A percentile compares a stretch with the other conserved stretches of the same genome.
phyloP scores from a whole-genome alignment of 345 rosid genomes.

The Xanthoceras sorbifolium region DNA sequence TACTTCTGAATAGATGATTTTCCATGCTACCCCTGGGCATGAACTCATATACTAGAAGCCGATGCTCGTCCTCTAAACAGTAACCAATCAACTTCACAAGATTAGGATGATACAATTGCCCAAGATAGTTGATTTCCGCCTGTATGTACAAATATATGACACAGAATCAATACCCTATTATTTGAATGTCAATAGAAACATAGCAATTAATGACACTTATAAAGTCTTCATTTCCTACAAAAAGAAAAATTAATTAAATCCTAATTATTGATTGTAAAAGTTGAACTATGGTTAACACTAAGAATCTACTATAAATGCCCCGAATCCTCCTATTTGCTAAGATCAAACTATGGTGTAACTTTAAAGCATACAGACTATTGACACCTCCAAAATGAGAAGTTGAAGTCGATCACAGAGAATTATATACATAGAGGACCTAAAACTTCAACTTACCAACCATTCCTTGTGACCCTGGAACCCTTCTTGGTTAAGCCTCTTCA shows the following conservation, averaged over 20 bases:
- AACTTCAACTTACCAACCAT: conserved; percentile 73
- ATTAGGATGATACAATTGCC: conserved; percentile 65
- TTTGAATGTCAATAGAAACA: neutral
- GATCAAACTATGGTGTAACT: neutral
- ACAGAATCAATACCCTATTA: conserved; percentile 6
- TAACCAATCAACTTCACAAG: conserved; percentile 80
- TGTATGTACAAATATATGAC: conserved; percentile 27
- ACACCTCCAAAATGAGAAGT: neutral
- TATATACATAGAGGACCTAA: neutral
- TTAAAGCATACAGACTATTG: neutral
- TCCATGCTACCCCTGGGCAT: conserved; percentile 82
- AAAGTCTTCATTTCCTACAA: neutral
- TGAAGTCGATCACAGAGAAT: neutral
- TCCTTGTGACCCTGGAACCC: conserved; percentile 95
- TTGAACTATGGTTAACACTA: neutral
- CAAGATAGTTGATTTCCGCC: conserved; percentile 78
- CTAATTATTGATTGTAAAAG: neutral
- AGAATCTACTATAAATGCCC: neutral
- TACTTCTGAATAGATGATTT: conserved; percentile 75
- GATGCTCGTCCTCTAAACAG: conserved; percentile 75
- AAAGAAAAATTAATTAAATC: neutral
- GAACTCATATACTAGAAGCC: conserved; percentile 73
- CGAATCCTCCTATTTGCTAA: neutral
- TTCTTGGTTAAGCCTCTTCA: conserved; percentile 86
- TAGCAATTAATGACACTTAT: neutral